Evolutionary conservation across 2,329 filamentous ascomycete species (phyloP), one percentile per base, ranked within the genome.

Genomic region (Claviceps digitariae): DNA sequence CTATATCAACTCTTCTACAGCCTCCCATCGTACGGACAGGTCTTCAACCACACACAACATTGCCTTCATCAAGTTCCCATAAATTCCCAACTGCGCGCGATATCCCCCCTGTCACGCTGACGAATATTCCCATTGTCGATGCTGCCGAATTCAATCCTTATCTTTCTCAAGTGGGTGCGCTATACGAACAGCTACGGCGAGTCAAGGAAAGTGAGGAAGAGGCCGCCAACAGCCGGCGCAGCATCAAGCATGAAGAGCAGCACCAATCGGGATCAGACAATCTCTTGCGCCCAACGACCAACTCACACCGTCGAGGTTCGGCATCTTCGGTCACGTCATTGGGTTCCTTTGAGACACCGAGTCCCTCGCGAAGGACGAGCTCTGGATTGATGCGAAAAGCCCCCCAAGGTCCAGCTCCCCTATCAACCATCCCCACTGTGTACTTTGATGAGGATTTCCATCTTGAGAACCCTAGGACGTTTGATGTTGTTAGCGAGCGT

Each of bases 401-500:
- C 43, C 69, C 77, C 0, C 86, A 90, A 56, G 86, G 86, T 0
- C 82, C 87, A 1, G 89, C 93, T 1, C 93, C 90, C 0, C 67
- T 98, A 29, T 93, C 90, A 4, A 97, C 90, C 0, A 95, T 98
- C 45, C 93, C 93, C 0, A 79, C 74, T 49, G 87, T 98, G 12
- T 98, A 97, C 65, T 96, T 96, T 61, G 93, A 97, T 52, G 87
- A 95, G 36, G 84, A 90, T 61, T 98, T 98, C 60, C 91, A 89
- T 62, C 78, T 98, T 8, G 93, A 98, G 64, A 97, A 98, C 57
- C 93, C 93, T 0, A 82, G 93, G 50, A 97, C 87, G 0, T 98
- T 98, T 65, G 93, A 98, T 65, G 83, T 97, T 27, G 90, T 98
- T 15, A 97, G 90, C 64, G 93, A 98, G 68, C 81, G 90, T 55